Evolutionary conservation across 352 stramenopile species (phyloP).

Genomic region (Elongisporangium anandrum): DNA sequence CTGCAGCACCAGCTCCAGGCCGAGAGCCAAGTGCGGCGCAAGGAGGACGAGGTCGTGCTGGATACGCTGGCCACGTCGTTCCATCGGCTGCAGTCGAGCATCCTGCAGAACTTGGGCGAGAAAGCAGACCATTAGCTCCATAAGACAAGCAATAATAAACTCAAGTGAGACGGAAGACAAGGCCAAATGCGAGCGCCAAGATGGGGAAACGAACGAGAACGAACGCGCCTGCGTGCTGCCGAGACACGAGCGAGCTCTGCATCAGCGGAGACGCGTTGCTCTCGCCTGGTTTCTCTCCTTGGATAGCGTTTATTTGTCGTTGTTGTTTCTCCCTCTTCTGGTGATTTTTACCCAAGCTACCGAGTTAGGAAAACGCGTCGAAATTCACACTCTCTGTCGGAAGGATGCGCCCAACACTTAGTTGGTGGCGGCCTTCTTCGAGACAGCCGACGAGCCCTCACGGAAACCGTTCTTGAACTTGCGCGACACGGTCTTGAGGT

Average conservation of each 20-base stretch:
- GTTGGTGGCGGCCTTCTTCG: conserved; percentile 89
- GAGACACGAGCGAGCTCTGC: too few relatives aligned
- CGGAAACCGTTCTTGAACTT: conserved; percentile 99
- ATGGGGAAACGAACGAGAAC: not conserved
- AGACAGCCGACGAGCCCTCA: conserved; percentile 87
- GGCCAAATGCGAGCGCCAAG: not conserved
- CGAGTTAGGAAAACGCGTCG: too few relatives aligned
- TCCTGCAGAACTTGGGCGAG: conserved; percentile 80
- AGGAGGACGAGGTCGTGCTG: conserved; percentile 75
- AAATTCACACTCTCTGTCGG: conserved; percentile 1
- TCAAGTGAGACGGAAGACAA: conserved; percentile 1
- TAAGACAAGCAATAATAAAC: conserved; percentile 6
- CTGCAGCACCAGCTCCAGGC: conserved; percentile 47
- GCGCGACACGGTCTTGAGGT: conserved; percentile 98
- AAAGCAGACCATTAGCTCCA: conserved; percentile 6
- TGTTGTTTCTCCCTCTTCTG: too few relatives aligned
- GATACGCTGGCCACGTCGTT: conserved; percentile 79
- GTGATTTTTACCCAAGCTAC: too few relatives aligned
- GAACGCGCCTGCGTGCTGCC: too few relatives aligned
- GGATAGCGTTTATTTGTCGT: too few relatives aligned
- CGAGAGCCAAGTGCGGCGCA: conserved; percentile 42
- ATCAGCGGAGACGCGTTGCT: too few relatives aligned
- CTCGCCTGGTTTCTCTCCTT: too few relatives aligned
- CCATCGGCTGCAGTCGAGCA: conserved; percentile 68
- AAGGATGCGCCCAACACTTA: conserved; percentile 31